Conservation (phyloP, 805 yeast genomes). For the Candida chilensis region DNA sequence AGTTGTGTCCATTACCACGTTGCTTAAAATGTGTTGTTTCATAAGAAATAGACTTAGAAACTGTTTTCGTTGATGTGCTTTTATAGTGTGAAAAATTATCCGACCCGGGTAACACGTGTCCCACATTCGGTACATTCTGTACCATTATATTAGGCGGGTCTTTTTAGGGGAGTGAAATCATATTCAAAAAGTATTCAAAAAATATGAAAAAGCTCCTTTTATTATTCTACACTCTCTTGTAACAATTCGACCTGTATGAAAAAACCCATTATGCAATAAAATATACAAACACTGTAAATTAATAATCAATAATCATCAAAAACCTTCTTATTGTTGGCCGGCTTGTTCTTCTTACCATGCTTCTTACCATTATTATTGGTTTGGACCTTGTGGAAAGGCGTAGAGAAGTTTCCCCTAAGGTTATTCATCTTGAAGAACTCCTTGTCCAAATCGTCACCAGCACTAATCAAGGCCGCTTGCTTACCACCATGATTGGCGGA, state of each 20-base stretch:
- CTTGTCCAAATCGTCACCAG: conserved; percentile 75
- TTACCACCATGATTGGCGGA: conserved; percentile 68
- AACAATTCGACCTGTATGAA: neutral
- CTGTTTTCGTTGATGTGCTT: too few species aligned
- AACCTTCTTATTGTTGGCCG: conserved; percentile 38
- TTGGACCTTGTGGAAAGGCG: conserved; percentile 64
- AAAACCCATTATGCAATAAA: neutral
- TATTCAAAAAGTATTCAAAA: neutral
- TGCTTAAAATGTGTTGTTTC: conserved; percentile 1
- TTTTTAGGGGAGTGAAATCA: neutral
- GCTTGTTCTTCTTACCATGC: conserved; percentile 73
- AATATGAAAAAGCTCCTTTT: neutral
- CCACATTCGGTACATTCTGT: neutral
- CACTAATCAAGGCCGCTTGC: conserved; percentile 70
- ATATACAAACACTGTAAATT: conserved; percentile 1
- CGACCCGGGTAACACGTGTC: conserved; percentile 1
- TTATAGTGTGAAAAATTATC: conserved; percentile 1
- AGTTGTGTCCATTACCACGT: conserved; percentile 5
- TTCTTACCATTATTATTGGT: conserved; percentile 33
- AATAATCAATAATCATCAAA: conserved; percentile 12
- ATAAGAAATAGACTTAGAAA: conserved; percentile 1
- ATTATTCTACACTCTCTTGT: neutral
- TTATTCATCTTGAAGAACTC: conserved; percentile 72
- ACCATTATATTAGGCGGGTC: neutral
- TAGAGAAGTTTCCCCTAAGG: conserved; percentile 51